Evolutionary conservation across 768 basidiomycete genomes (phyloP), one percentile per base, ranked within the genome.

Genomic region (Xerocomus spinulosus): DNA sequence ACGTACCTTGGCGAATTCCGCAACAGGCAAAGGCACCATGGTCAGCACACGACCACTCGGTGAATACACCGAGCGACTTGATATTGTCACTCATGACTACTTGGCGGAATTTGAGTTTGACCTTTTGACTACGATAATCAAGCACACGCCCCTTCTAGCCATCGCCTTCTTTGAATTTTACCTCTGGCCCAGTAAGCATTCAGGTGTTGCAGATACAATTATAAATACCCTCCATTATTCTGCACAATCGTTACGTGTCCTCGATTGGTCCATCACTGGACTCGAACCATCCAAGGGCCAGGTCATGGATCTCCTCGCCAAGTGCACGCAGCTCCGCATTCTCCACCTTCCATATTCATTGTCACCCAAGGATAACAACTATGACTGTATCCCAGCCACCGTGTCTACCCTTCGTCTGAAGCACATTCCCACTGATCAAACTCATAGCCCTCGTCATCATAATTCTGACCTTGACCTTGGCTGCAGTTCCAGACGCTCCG

Each of bases 1-100:
- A 9, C 44, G 9, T 34, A 43, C 54, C 0, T 24, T 67, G 21
- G 21, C 44, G 5, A 41, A 41, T 10, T 62, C 56, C 1, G 41
- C 45, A 1, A 24, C 25, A 10, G 55, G 56, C 1, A 44, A 49
- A 24, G 42, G 52, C 6, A 52, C 51, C 10, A 4, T 63, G 9
- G 32, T 24, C 6, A 20, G 55, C 29, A 20, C 28, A 6, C 41
- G 30, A 17, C 53, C 53, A 3, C 24, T 67, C 3, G 65, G 65
- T 12, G 51, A 49, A 26, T 57, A 54, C 36, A 60, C 56, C 9
- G 42, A 60, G 15, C 56, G 64, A 26, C 34, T 66, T 14, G 64
- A 66, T 38, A 48, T 66, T 15, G 53, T 47, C 20, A 49, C 60
- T 4, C 60, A 63, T 24, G 60, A 64, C 46, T 23, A 2, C 3